Conservation (phyloP, 2,329 filamentous ascomycete genomes). For the Cercospora sp. region DNA sequence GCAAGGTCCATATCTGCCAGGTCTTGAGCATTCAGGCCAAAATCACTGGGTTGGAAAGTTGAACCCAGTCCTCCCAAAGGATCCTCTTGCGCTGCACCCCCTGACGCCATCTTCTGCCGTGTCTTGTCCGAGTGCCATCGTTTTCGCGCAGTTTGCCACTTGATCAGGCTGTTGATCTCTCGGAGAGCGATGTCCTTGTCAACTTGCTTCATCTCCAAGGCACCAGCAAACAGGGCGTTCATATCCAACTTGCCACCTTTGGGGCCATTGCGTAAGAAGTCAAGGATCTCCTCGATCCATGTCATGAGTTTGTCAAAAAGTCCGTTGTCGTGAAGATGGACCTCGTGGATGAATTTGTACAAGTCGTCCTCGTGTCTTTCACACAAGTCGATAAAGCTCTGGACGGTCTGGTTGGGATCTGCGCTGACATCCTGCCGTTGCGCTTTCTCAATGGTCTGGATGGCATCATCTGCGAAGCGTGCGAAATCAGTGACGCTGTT, state of each 20-base stretch:
- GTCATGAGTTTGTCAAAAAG: conserved; percentile 95
- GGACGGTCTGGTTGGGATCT: conserved; percentile 96
- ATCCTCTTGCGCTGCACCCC: conserved; percentile 54
- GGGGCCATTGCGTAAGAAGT: conserved; percentile 83
- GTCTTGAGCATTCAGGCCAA: conserved; percentile 85
- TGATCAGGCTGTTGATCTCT: conserved; percentile 83
- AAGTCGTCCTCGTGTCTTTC: conserved; percentile 93
- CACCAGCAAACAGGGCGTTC: conserved; percentile 87
- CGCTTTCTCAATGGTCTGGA: conserved; percentile 70
- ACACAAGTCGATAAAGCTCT: conserved; percentile 96
- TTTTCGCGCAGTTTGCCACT: conserved; percentile 93
- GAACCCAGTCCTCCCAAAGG: conserved; percentile 55
- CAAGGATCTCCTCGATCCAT: conserved; percentile 93
- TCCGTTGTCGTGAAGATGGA: conserved; percentile 94
- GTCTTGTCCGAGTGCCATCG: conserved; percentile 99
- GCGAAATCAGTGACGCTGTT: conserved; percentile 96
- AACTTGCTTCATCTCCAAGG: conserved; percentile 64
- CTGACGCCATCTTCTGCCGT: conserved; percentile 96
- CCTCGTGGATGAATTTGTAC: conserved; percentile 98
- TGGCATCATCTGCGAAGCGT: conserved; percentile 87
- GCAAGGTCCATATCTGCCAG: conserved; percentile 82
- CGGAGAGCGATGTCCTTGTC: conserved; percentile 69
- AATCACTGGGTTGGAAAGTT: conserved; percentile 76
- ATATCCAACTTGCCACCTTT: conserved; percentile 85
- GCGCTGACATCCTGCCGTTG: conserved; percentile 80